Conservation (phyloP, 2,329 filamentous ascomycete genomes). For the Endoconidiophora polonica region DNA sequence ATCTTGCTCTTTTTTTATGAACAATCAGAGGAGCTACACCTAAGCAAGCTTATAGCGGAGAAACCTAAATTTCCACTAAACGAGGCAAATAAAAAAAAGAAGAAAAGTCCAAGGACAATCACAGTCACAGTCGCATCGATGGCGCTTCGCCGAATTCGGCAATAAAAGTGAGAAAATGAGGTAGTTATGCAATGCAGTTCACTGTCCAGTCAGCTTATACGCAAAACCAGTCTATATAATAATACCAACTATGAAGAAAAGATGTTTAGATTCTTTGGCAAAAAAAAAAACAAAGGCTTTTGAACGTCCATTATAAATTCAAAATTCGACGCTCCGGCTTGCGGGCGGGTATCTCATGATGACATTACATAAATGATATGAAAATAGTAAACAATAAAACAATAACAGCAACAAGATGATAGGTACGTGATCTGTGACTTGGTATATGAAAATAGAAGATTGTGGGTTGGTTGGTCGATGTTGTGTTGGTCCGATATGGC, state of each 20-base stretch:
- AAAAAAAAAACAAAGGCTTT: neutral
- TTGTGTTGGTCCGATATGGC: no score
- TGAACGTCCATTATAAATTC: neutral
- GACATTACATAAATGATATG: neutral
- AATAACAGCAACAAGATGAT: neutral
- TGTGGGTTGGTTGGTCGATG: no score
- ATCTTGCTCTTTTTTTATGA: neutral
- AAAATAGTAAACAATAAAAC: neutral
- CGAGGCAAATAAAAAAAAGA: neutral
- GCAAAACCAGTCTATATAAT: neutral
- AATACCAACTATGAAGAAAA: neutral
- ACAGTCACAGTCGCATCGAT: neutral
- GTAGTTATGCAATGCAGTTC: no score
- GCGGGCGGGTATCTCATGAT: constrained; percentile 5
- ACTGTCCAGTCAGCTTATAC: no score
- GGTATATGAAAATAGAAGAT: no score
- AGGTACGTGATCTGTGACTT: no score
- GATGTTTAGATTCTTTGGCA: no score
- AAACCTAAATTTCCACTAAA: neutral
- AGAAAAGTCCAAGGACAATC: neutral
- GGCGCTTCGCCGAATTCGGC: neutral
- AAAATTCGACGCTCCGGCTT: neutral
- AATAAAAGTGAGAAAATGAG: constrained; percentile 5
- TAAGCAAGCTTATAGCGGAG: neutral
- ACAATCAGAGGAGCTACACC: neutral